These are phyloP conservation scores for Picochlorum sp. DNA, from an alignment of 139 green algal genomes.

Conservation along the genomic window DNA sequence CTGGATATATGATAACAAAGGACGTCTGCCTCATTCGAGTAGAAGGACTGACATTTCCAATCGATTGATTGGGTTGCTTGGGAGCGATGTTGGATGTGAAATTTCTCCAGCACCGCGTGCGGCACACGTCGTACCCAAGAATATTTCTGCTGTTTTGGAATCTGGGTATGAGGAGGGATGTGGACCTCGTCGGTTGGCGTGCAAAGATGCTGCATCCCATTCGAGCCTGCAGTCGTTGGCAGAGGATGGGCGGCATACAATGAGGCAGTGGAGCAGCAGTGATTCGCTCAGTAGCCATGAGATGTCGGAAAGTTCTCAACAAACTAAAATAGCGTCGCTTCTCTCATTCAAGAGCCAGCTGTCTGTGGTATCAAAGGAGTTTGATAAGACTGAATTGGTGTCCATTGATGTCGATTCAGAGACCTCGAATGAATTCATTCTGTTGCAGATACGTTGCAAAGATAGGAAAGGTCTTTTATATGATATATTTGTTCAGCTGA, in stretches of 20 bases:
- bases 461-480: slow-evolving; percentile 78
- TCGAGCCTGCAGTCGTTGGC: neutral
- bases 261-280: neutral
- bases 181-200: slow-evolving; percentile 2
- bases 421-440: slow-evolving; percentile 39
- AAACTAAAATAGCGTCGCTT: too few relatives aligned
- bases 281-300: neutral
- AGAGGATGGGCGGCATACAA: neutral
- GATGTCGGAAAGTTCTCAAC: neutral
- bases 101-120: neutral
- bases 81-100: slow-evolving; percentile 23
- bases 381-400: slow-evolving; percentile 3
- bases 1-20: slow-evolving; percentile 57
- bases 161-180: neutral
- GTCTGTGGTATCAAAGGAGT: neutral
- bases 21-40: slow-evolving; percentile 35
- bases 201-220: slow-evolving; percentile 4
- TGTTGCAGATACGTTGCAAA: slow-evolving; percentile 48
- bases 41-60: slow-evolving; percentile 40
- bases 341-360: too few relatives aligned
- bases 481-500: slow-evolving; percentile 59
- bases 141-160: neutral
- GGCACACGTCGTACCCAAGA: neutral
- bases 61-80: slow-evolving; percentile 39
- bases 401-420: slow-evolving; percentile 57